Conservation (phyloP, 257 asterid genomes). For the Nemophila menziesii region DNA sequence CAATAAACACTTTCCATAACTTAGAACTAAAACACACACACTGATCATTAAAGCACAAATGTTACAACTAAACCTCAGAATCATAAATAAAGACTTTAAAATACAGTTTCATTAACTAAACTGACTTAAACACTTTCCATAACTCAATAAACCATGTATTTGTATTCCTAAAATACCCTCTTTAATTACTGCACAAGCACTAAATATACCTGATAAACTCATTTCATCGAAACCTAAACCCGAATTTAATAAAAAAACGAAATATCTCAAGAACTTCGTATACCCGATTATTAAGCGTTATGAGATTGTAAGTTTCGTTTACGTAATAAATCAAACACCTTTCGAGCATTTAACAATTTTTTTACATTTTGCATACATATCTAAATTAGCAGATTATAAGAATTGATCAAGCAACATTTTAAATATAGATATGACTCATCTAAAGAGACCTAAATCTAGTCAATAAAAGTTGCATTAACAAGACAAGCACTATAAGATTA, state of each 20-base stretch:
- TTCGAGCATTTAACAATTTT: constrained; percentile 38
- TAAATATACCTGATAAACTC: constrained; percentile 64
- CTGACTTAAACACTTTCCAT: no score
- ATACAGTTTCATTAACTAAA: no score
- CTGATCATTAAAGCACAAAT: no score
- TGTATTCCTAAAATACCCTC: constrained; percentile 47
- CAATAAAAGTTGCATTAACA: no score
- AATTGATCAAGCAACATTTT: no score
- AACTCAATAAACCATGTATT: constrained; percentile 61
- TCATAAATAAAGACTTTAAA: no score
- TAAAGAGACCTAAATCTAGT: no score
- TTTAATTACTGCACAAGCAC: constrained; percentile 56
- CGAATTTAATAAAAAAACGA: constrained; percentile 34
- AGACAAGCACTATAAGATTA: no score
- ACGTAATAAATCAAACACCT: constrained; percentile 47
- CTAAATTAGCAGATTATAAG: constrained; percentile 72
- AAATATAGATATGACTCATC: no score
- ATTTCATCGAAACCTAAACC: constrained; percentile 66
- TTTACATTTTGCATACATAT: constrained; percentile 74
- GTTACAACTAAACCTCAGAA: no score
- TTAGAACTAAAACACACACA: no score
- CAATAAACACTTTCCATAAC: no score
- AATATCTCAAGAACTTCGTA: constrained; percentile 48
- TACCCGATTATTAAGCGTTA: constrained; percentile 61
- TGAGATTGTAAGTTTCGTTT: constrained; percentile 54